phyloP scores from a whole-genome alignment of 768 basidiomycete species.

The Phanerochaete sordida region DNA sequence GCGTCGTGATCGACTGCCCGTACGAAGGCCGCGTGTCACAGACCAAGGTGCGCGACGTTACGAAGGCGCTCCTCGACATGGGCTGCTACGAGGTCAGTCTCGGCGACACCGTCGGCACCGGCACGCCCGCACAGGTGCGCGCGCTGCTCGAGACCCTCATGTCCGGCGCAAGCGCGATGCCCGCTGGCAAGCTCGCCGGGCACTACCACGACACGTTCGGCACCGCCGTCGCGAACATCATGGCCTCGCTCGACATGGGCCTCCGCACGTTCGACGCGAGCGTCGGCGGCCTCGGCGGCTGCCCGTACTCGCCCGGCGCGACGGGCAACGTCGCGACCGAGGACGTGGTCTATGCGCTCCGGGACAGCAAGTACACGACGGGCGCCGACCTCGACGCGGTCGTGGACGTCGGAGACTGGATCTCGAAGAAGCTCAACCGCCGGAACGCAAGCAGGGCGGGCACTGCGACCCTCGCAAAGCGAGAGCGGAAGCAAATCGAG shows the following conservation, averaged over 20 bases:
- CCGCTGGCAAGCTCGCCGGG: conserved; percentile 62
- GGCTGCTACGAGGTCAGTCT: conserved; percentile 93
- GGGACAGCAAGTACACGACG: conserved; percentile 56
- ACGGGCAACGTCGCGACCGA: conserved; percentile 96
- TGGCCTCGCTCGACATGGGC: conserved; percentile 68
- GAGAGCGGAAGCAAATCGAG: conserved; percentile 30
- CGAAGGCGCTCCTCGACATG: conserved; percentile 75
- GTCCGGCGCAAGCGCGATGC: conserved; percentile 51
- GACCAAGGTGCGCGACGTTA: conserved; percentile 59
- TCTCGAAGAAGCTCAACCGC: conserved; percentile 61
- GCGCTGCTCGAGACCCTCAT: conserved; percentile 70
- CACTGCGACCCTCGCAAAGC: conserved; percentile 59
- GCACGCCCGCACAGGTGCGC: conserved; percentile 65
- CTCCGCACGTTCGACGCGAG: conserved; percentile 80
- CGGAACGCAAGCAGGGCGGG: conserved; percentile 77
- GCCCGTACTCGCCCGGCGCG: conserved; percentile 94
- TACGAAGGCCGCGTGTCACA: conserved; percentile 78
- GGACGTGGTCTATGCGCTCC: conserved; percentile 82
- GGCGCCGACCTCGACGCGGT: conserved; percentile 64
- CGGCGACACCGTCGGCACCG: conserved; percentile 90
- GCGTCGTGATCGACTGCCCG: conserved; percentile 80
- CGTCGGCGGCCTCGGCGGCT: conserved; percentile 89
- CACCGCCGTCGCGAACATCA: conserved; percentile 73
- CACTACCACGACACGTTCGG: conserved; percentile 93
- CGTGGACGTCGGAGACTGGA: conserved; percentile 80